These are phyloP conservation scores for Irpex rosettiformis DNA, from an alignment of 1,284 basidiomycete genomes.

Conservation along the genomic window DNA sequence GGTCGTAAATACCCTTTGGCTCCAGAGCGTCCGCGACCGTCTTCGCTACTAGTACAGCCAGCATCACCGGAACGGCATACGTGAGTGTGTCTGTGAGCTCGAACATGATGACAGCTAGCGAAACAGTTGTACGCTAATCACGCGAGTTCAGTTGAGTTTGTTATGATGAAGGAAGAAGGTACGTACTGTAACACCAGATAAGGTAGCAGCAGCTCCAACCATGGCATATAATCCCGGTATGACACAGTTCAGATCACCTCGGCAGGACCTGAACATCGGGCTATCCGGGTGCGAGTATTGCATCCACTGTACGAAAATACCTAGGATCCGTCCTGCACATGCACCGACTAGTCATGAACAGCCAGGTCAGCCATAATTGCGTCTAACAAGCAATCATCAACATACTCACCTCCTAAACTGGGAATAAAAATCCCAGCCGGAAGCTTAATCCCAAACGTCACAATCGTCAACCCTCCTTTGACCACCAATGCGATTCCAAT, in stretches of 20 bases:
- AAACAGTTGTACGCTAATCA: constrained; percentile 78
- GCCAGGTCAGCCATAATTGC: neutral
- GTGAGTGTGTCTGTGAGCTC: constrained; percentile 94
- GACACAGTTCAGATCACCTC: constrained; percentile 64
- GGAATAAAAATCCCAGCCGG: constrained; percentile 98
- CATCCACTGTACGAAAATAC: constrained; percentile 79
- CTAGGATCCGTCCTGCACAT: constrained; percentile 87
- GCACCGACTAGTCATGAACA: constrained; percentile 68
- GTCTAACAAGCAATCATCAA: no score
- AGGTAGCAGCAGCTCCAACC: constrained; percentile 86
- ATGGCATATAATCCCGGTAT: constrained; percentile 89
- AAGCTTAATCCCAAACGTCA: constrained; percentile 93
- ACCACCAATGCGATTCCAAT: constrained; percentile 77
- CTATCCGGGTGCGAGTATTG: constrained; percentile 66
- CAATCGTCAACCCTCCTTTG: constrained; percentile 80
- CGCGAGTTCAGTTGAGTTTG: constrained; percentile 1
- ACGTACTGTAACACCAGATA: constrained; percentile 84
- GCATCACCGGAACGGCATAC: constrained; percentile 94
- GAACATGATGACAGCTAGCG: constrained; percentile 95
- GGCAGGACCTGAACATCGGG: constrained; percentile 64
- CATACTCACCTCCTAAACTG: constrained; percentile 61
- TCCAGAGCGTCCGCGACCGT: constrained; percentile 91
- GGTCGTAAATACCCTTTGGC: constrained; percentile 93
- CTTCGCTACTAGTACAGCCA: constrained; percentile 89
- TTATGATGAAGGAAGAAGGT: neutral